Base-by-base conservation (phyloP, 1,139 yeast genomes). In the Hyphopichia pseudoburtonii region DNA sequence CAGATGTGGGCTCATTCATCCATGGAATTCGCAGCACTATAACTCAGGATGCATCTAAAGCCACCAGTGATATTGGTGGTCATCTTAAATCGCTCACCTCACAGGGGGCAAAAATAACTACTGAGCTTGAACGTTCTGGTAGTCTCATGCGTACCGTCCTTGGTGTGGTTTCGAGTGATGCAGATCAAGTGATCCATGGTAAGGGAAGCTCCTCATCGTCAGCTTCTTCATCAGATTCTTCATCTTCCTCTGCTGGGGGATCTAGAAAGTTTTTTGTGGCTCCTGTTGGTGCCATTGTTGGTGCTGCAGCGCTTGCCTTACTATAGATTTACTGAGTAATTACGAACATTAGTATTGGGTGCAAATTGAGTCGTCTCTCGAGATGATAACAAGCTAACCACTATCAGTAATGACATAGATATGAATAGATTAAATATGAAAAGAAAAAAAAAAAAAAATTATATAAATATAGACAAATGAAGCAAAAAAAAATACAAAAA, bases 241-340 rank as follows among this genome's bases (percentile, higher is more conserved):
- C 32, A 2, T 21, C 40, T 23, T 18, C 44, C 17, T 28, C 38
- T 11, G n/a, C 34, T 10, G 30, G 28, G 12, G 47, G 35, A 22
- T 45, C 29, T 4, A 49, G 37, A 19, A 37, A 32, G 4, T 18
- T 21, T 21, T 36, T 25, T 19, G 31, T 33, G 17, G 47, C 47
- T n/a, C 54, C 55, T 4, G 36, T 40, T 7, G 49, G 51, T 36
- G 52, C 52, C 11, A 30, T 51, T 30, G 17, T 48, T 22, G 52
- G 52, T 33, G 48, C 44, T 22, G 23, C 43, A 14, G 52, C 47
- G 10, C 41, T 46, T 24, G 53, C 50, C 10, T 41, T 50, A 25
- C 38, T 50, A 36, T 50, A 41, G 37, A n/a, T n/a, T n/a, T n/a
- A n/a, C n/a, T n/a, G n/a, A n/a, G n/a, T n/a, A n/a, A n/a, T n/a